These are phyloP conservation scores for Penicillium fuscoglaucum DNA, from an alignment of 2,329 filamentous ascomycete genomes.

Conservation along the genomic window DNA sequence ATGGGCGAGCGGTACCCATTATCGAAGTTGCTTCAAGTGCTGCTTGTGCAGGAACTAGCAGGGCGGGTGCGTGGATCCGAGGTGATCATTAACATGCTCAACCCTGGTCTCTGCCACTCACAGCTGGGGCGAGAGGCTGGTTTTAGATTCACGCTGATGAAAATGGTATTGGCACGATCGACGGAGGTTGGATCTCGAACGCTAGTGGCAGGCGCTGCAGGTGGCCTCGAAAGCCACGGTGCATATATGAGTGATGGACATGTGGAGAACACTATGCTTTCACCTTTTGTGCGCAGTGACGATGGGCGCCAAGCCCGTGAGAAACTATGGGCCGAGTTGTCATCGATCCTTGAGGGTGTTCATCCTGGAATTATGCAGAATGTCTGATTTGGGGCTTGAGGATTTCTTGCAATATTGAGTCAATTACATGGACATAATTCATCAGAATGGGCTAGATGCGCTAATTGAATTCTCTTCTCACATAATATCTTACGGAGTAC, in stretches of 20 bases:
- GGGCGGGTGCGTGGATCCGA: slow-evolving; percentile 27
- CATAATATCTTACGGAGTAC: not conserved
- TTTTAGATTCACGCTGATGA: slow-evolving; percentile 11
- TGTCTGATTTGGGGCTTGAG: slow-evolving; percentile 5
- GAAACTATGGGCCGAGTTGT: slow-evolving; percentile 49
- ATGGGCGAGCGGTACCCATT: slow-evolving; percentile 47
- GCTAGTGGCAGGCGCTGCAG: slow-evolving; percentile 40
- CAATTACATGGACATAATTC: not conserved
- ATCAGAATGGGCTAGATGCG: not conserved
- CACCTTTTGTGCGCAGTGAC: slow-evolving; percentile 41
- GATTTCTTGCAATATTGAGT: not conserved
- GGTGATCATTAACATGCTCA: slow-evolving; percentile 54
- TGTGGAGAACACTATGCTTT: slow-evolving; percentile 30
- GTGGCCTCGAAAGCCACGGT: slow-evolving; percentile 49
- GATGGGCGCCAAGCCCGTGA: slow-evolving; percentile 42
- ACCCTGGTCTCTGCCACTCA: slow-evolving; percentile 56
- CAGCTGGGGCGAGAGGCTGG: slow-evolving; percentile 44
- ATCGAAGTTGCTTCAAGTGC: slow-evolving; percentile 53
- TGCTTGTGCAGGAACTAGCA: slow-evolving; percentile 46
- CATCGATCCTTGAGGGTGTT: slow-evolving; percentile 44
- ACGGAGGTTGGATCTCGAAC: slow-evolving; percentile 53
- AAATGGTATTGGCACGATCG: slow-evolving; percentile 43
- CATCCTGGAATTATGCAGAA: slow-evolving; percentile 40
- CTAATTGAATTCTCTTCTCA: not conserved
- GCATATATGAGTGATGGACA: slow-evolving; percentile 46